phyloP scores from a whole-genome alignment of 352 stramenopile genomes.

The Pythium rhizo-oryzae region DNA sequence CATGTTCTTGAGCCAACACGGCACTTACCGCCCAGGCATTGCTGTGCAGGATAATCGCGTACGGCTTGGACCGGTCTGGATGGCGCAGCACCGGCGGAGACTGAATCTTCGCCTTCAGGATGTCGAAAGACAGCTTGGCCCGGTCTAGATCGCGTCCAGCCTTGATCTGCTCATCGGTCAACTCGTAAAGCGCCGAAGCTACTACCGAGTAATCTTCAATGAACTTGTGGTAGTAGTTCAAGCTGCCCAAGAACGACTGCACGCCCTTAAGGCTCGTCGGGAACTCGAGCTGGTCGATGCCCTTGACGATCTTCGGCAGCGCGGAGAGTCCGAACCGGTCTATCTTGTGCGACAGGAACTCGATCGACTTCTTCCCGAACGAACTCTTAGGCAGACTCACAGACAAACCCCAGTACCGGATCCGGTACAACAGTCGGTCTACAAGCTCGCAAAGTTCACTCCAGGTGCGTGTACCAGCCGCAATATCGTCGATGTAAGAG shows the following conservation, averaged over 20 bases:
- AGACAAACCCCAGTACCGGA: conserved; percentile 26
- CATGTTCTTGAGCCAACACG: conserved; percentile 31
- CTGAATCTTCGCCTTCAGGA: conserved; percentile 33
- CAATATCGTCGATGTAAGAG: conserved; percentile 29
- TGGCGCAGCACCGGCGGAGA: conserved; percentile 23
- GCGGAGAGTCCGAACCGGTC: conserved; percentile 7
- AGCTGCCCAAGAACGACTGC: conserved; percentile 25
- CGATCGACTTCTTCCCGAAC: conserved; percentile 22
- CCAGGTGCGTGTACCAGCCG: neutral
- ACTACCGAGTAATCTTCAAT: conserved; percentile 27
- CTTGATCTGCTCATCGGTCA: conserved; percentile 26
- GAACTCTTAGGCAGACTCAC: conserved; percentile 24
- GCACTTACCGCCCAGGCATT: conserved; percentile 31
- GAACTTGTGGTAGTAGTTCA: conserved; percentile 31
- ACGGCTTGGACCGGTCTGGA: conserved; percentile 22
- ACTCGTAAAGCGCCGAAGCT: conserved; percentile 18
- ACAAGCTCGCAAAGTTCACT: conserved; percentile 6
- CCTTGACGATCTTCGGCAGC: conserved; percentile 12
- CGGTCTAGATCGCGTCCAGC: conserved; percentile 18
- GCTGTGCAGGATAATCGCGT: conserved; percentile 26
- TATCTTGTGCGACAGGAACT: conserved; percentile 28
- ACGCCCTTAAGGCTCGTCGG: conserved; percentile 21
- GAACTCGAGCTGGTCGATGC: neutral
- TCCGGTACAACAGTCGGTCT: conserved; percentile 18
- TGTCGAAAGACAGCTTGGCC: conserved; percentile 24